Conservation (phyloP, 768 basidiomycete species). For the Xerocomus potaroensis region DNA sequence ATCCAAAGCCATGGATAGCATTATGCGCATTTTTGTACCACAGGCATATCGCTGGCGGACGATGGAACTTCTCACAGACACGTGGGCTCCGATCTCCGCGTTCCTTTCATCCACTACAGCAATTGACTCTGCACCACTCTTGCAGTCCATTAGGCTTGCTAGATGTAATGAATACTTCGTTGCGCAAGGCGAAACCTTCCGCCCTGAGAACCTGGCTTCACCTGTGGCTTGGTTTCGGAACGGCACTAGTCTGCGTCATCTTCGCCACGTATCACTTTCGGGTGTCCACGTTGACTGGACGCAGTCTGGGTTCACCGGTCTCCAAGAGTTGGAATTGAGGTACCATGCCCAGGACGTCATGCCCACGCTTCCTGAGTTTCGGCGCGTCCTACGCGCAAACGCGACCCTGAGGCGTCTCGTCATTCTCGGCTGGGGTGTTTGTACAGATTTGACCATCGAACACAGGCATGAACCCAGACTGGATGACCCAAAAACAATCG, state of each 20-base stretch:
- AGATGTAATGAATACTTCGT: constrained; percentile 60
- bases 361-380: constrained; percentile 47
- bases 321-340: constrained; percentile 47
- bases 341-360: constrained; percentile 56
- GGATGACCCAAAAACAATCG: constrained; percentile 15
- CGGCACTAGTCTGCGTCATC: constrained; percentile 28
- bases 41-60: constrained; percentile 45
- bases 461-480: not conserved
- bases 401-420: constrained; percentile 37
- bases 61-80: constrained; percentile 53
- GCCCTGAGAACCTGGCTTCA: constrained; percentile 35
- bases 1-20: constrained; percentile 40
- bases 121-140: constrained; percentile 32
- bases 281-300: constrained; percentile 60
- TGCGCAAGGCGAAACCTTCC: constrained; percentile 39
- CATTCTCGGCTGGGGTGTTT: constrained; percentile 54
- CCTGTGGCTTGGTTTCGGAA: constrained; percentile 42
- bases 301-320: constrained; percentile 35
- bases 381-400: constrained; percentile 38
- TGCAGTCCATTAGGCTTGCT: constrained; percentile 42
- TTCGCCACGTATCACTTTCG: constrained; percentile 43
- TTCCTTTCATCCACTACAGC: constrained; percentile 42
- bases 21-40: constrained; percentile 43
- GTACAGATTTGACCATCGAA: constrained; percentile 14
- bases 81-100: constrained; percentile 54